Evolutionary conservation across 129 eudicot genomes (phyloP).

Genomic region (Chrysanthemum makinoi): DNA sequence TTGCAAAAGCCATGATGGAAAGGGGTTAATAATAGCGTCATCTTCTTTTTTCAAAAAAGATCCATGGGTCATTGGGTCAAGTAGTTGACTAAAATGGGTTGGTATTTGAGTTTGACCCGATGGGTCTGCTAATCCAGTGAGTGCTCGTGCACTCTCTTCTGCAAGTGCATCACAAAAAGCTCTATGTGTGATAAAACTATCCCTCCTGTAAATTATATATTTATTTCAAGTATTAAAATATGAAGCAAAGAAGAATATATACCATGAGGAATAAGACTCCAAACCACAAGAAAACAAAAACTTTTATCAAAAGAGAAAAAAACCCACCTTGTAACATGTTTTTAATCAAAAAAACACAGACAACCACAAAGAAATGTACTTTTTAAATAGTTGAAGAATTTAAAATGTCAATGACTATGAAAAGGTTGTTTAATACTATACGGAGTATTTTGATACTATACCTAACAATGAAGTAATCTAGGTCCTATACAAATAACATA

Average conservation of each 20-base stretch:
- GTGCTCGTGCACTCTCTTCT: conserved; percentile 68
- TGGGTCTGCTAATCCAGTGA: conserved; percentile 25
- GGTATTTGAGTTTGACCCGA: conserved; percentile 36
- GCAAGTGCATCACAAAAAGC: conserved; percentile 93
- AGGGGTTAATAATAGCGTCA: conserved; percentile 21
- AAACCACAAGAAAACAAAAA: conserved; percentile 37
- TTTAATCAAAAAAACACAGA: conserved; percentile 23
- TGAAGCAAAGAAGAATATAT: not conserved
- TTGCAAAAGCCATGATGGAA: conserved; percentile 47
- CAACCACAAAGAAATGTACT: conserved; percentile 33
- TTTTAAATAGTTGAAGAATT: conserved; percentile 15
- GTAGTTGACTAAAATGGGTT: conserved; percentile 30
- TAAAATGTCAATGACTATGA: conserved; percentile 18
- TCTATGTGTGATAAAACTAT: conserved; percentile 82
- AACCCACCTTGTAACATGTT: conserved; percentile 25
- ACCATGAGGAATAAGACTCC: conserved; percentile 24
- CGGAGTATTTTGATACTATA: too few species aligned
- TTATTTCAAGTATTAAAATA: conserved; percentile 3
- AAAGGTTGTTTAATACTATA: conserved; percentile 15
- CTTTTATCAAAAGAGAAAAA: conserved; percentile 15
- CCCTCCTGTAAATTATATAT: conserved; percentile 51
- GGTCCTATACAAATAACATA: too few species aligned
- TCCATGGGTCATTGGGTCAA: conserved; percentile 25
- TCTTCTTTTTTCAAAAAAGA: conserved; percentile 46
- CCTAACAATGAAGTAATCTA: too few species aligned